Evolutionary conservation across 2,329 filamentous ascomycete species (phyloP).

Genomic region (Alternaria novae-zelandiae): DNA sequence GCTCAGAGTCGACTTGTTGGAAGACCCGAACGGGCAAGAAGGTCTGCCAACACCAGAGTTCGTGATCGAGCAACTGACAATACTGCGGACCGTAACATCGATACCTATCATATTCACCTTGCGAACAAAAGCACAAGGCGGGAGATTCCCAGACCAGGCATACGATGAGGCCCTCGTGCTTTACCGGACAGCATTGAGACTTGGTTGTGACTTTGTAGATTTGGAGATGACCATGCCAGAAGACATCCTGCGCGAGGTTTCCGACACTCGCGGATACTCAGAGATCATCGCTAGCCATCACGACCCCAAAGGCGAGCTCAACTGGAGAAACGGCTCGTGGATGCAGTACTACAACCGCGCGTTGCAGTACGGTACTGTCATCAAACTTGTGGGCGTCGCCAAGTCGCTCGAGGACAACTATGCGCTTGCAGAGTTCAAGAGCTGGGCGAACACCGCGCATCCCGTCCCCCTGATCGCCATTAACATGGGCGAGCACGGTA

Average conservation of each 20-base stretch:
- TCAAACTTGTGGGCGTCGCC: constrained; percentile 91
- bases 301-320: constrained; percentile 77
- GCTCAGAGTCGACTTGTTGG: constrained; percentile 86
- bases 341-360: constrained; percentile 88
- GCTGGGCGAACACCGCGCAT: constrained; percentile 73
- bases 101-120: constrained; percentile 93
- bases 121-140: constrained; percentile 83
- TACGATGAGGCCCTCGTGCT: constrained; percentile 74
- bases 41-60: constrained; percentile 73
- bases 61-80: constrained; percentile 79
- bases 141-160: constrained; percentile 80
- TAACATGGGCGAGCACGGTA: constrained; percentile 90
- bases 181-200: constrained; percentile 78
- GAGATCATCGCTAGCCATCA: constrained; percentile 96
- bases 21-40: constrained; percentile 67
- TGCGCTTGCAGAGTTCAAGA: constrained; percentile 80
- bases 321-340: constrained; percentile 95
- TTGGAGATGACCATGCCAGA: constrained; percentile 87
- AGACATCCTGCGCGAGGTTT: constrained; percentile 72
- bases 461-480: constrained; percentile 88
- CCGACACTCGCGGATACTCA: constrained; percentile 72
- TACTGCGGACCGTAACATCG: constrained; percentile 73
- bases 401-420: constrained; percentile 83
- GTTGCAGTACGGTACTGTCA: constrained; percentile 86
- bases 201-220: constrained; percentile 92